Conservation (phyloP, 129 eudicot genomes). For the Chrysanthemum lavandulifolium region DNA sequence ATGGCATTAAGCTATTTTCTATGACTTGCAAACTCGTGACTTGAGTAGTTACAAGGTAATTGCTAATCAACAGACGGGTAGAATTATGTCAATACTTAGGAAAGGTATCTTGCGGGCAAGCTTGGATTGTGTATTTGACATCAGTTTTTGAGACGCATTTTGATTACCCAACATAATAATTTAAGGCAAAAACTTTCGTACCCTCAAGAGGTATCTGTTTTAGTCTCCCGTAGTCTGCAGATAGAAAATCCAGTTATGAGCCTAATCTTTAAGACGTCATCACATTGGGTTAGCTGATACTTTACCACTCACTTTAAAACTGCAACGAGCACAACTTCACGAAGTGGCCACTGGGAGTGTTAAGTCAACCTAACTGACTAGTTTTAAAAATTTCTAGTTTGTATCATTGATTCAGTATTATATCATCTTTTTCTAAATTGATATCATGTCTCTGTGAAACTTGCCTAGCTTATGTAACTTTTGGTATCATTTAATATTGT, state of each 20-base stretch:
- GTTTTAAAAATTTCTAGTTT: not conserved
- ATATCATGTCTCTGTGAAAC: not conserved
- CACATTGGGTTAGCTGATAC: too few relatives aligned
- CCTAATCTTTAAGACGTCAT: too few relatives aligned
- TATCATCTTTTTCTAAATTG: not conserved
- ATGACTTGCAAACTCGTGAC: too few relatives aligned
- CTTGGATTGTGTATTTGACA: not conserved
- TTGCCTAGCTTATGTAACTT: not conserved
- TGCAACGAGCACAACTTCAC: not conserved
- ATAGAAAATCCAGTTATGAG: too few relatives aligned
- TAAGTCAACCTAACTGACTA: not conserved
- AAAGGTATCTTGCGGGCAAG: not conserved
- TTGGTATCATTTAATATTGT: not conserved
- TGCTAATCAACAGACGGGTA: too few relatives aligned
- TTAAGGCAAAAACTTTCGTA: not conserved
- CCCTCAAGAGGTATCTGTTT: not conserved
- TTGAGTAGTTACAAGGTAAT: too few relatives aligned
- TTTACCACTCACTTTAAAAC: not conserved
- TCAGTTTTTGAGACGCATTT: not conserved
- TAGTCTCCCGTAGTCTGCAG: too few relatives aligned
- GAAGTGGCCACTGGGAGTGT: not conserved
- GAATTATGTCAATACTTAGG: too few relatives aligned
- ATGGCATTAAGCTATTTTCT: too few relatives aligned
- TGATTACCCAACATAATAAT: not conserved
- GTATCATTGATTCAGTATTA: not conserved